Evolutionary conservation across 1,139 yeast genomes (phyloP), one percentile per base, ranked within the genome.

Genomic region (Debaryomyces fabryi): DNA sequence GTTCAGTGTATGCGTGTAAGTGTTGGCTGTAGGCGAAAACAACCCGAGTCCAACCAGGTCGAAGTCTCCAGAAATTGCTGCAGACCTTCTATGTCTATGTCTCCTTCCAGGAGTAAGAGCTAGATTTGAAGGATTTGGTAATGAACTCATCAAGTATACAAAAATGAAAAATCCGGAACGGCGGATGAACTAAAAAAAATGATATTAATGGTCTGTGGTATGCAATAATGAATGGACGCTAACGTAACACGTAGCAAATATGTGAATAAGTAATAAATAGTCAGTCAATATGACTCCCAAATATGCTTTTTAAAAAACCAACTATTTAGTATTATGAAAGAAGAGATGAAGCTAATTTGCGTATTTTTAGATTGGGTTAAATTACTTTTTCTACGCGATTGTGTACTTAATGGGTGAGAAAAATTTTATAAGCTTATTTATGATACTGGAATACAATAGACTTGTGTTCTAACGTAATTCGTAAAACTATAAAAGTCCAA

Each of bases 1-100:
- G 13, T 32, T 39, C 10, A 15, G 32, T 9, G 15, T 29, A 18
- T 16, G 24, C n/a, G 39, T 24, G 21, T 25, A 13, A 8, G 32
- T 33, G 15, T 18, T 15, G 10, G 30, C 39, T 7, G 35, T 24
- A 24, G 72, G 67, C 27, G 72, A 67, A 49, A 71, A 71, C 24
- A 74, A 54, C 0, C 78, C 78, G 40, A 72, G 57, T 2, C 78
- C 79, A 54, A 68, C 60, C 6, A 67, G 61, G 57, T 85, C 91
- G 60, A 85, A 85, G 59, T 85, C 91, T 0, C 90, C 90, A 2
- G 88, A 83, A 12, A 85, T 82, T 0, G 90, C 90, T 23, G 87
- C 86, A 0, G 90, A 85, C 43, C 92, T 68, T 57, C 84, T 76
- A 56, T 85, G 91, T 41, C 84, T 74, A 62, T 85, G 91, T 53